A percentile compares a stretch with the other conserved stretches of the same genome.
These are phyloP conservation scores for Fusarium graminum DNA, from an alignment of 2,329 filamentous ascomycete species.

Conservation along the genomic window DNA sequence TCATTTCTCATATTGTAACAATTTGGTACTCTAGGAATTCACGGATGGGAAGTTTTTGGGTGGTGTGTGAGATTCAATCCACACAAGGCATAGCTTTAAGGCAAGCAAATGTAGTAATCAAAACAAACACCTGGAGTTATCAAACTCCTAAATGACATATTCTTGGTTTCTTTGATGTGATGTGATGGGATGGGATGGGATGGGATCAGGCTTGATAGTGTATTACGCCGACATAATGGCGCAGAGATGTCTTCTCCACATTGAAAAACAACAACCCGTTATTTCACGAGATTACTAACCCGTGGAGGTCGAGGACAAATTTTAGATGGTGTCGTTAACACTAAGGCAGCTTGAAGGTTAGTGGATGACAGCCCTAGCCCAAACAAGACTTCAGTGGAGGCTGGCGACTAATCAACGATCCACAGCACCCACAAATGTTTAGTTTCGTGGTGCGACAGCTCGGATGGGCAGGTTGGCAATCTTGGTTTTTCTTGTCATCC, in stretches of 20 bases:
- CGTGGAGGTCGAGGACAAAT: slow-evolving; percentile 4
- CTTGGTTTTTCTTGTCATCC: slow-evolving; percentile 11
- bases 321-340: slow-evolving; percentile 36
- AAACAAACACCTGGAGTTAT: slow-evolving; percentile 36
- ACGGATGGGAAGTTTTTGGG: slow-evolving; percentile 25
- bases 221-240: slow-evolving; percentile 30
- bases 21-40: slow-evolving; percentile 37
- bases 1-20: slow-evolving; percentile 43
- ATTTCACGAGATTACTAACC: slow-evolving; percentile 14
- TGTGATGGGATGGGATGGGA: slow-evolving; percentile 11
- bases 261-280: slow-evolving; percentile 30
- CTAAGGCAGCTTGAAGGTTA: slow-evolving; percentile 38
- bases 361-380: slow-evolving; percentile 42
- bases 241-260: slow-evolving; percentile 26
- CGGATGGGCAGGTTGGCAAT: slow-evolving; percentile 32
- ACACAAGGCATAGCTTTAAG: slow-evolving; percentile 30
- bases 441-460: slow-evolving; percentile 36
- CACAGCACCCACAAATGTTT: slow-evolving; percentile 30
- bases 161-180: slow-evolving; percentile 9
- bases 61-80: slow-evolving; percentile 28
- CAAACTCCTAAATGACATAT: slow-evolving; percentile 25
- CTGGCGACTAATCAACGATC: slow-evolving; percentile 25
- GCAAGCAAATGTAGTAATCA: slow-evolving; percentile 26
- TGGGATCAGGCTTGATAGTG: slow-evolving; percentile 11
- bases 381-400: slow-evolving; percentile 25